Evolutionary conservation across 306 rosid genomes (phyloP).

Genomic region (Prunus persica): Prunus_persica_NCBIv2 NC_034009.1:16850001-16850500

Average conservation of each 20-base stretch:
- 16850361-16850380: constrained; percentile 51
- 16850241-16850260: neutral
- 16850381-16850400: constrained; percentile 68
- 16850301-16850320: constrained; percentile 78
- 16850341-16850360: constrained; percentile 48
- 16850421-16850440: constrained; percentile 80
- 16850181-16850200: neutral
- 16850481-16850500: neutral
- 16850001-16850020: too few species aligned
- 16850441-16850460: constrained; percentile 83
- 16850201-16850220: neutral
- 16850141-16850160: neutral
- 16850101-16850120: neutral
- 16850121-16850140: neutral
- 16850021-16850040: neutral
- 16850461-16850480: constrained; percentile 22
- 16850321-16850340: constrained; percentile 47
- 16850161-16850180: neutral
- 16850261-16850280: constrained; percentile 75
- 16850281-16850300: constrained; percentile 57
- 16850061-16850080: neutral
- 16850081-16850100: too few species aligned
- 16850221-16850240: neutral
- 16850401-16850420: constrained; percentile 69
- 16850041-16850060: neutral